phyloP scores from a whole-genome alignment of 1,284 basidiomycete species.

The Leccinum huronense region DNA sequence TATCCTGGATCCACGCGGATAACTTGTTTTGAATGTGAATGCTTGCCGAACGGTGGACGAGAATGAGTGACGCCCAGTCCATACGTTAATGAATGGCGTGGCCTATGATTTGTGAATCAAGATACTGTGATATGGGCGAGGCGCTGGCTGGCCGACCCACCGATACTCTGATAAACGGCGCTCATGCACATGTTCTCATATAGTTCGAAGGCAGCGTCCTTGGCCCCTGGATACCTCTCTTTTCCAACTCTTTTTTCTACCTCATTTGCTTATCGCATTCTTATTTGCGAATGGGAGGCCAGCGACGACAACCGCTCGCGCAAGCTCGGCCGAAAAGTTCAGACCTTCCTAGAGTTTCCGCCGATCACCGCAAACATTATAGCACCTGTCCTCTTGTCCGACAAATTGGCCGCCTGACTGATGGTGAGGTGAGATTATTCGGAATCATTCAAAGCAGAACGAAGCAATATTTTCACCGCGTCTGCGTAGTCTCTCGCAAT shows the following conservation, averaged over 20 bases:
- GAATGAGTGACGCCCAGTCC: constrained; percentile 84
- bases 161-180: constrained; percentile 96
- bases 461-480: constrained; percentile 47
- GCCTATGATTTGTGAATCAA: constrained; percentile 45
- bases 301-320: constrained; percentile 84
- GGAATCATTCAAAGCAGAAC: constrained; percentile 19
- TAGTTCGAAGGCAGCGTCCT: constrained; percentile 78
- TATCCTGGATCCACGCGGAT: constrained; percentile 83
- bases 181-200: constrained; percentile 97
- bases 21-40: constrained; percentile 66
- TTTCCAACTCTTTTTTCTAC: constrained; percentile 43
- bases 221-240: constrained; percentile 42
- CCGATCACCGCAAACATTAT: constrained; percentile 92
- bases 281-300: constrained; percentile 95
- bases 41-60: constrained; percentile 71
- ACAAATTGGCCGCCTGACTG: constrained; percentile 20
- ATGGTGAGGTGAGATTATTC: background rate
- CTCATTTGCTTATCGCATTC: constrained; percentile 76
- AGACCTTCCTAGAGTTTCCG: constrained; percentile 97
- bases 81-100: constrained; percentile 84
- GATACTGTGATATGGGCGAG: background rate
- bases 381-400: constrained; percentile 56
- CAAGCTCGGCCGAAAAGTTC: constrained; percentile 91
- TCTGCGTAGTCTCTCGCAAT: constrained; percentile 70
- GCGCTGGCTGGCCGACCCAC: constrained; percentile 41